Evolutionary conservation across 2,329 filamentous ascomycete species (phyloP).

Genomic region (Thermomyces lanuginosus): DNA sequence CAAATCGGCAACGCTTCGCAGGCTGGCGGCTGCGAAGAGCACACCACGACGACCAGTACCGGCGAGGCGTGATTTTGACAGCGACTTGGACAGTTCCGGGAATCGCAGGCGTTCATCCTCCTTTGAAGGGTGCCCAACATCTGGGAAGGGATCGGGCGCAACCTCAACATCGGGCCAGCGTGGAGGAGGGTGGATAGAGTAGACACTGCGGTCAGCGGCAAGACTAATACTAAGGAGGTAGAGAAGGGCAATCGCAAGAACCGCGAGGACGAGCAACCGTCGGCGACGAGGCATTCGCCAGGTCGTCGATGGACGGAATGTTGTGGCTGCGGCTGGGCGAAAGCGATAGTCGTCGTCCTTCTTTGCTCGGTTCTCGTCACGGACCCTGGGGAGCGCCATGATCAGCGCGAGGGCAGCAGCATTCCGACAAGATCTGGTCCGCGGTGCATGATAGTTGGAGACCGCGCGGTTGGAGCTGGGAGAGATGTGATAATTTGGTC

Average conservation of each 20-base stretch:
- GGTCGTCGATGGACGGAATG: slow-evolving; percentile 19
- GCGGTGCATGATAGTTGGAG: too few relatives aligned
- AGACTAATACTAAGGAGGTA: too few relatives aligned
- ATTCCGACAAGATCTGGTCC: too few relatives aligned
- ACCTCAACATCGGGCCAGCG: too few relatives aligned
- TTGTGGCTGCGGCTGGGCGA: slow-evolving; percentile 12
- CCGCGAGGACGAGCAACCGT: slow-evolving; percentile 35
- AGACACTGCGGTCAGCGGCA: slow-evolving; percentile 7
- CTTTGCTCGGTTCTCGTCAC: slow-evolving; percentile 49
- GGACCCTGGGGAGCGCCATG: slow-evolving; percentile 28
- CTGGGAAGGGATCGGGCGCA: neutral
- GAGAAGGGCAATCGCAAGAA: too few relatives aligned
- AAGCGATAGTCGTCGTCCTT: slow-evolving; percentile 46
- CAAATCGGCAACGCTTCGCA: slow-evolving; percentile 55
- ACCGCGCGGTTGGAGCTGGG: too few relatives aligned
- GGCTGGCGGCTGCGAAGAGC: slow-evolving; percentile 59
- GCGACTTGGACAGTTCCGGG: slow-evolving; percentile 44
- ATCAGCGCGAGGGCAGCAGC: slow-evolving; percentile 7
- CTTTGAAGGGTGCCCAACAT: neutral
- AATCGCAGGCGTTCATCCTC: slow-evolving; percentile 60
- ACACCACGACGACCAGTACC: slow-evolving; percentile 40
- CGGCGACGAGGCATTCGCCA: slow-evolving; percentile 26
- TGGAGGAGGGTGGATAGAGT: slow-evolving; percentile 3
- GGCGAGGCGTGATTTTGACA: slow-evolving; percentile 46
- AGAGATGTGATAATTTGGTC: too few relatives aligned